Evolutionary conservation across 176 grass and related monocot species (phyloP), one percentile per base, ranked within the genome.

Genomic region (Metroxylon sagu): DNA sequence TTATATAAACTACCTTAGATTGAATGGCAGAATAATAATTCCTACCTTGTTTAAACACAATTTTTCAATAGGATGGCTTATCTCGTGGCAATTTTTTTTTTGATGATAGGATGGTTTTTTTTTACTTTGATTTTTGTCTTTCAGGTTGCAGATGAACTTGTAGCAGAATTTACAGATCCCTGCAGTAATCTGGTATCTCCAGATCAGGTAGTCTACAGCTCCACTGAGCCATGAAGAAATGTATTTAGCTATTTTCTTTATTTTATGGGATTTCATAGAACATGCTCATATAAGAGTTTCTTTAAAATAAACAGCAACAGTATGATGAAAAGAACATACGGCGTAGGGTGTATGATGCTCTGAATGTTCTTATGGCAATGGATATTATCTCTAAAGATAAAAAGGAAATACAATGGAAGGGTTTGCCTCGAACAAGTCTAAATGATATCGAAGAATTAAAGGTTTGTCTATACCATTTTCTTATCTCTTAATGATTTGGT

Each of bases 311-410:
- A 63, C 76, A 98, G 93, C 93, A 85, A 85, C 88, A 92, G 57
- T 98, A 89, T 83, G 93, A 98, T 83, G 93, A 92, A 67, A 98
- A 98, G 76, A 98, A 98, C 73, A 98, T 98, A 79, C 62, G 93
- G 27, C 71, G 93, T 67, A 88, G 88, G 80, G 93, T 98, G 66
- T 98, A 98, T 73, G 87, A 98, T 80, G 93, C 87, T 5, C 52
- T 98, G 51, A 98, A 98, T 56, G 93, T 98, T 57, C 76, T 98
- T 23, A 98, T 98, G 94, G 94, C 94, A 26, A 89, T 98, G 88
- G 94, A 92, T 61, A 98, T 98, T 83, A 89, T 98, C 65, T 93
- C 88, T 58, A 98, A 98, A 82, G 94, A 98, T 78, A 98, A 98
- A 77, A 98, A 98, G 61, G 94, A 98, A 71, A 93, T 98, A 80